These are phyloP conservation scores for Leucaena leucocephala DNA, from an alignment of 306 rosid species.

Conservation along the genomic window DNA sequence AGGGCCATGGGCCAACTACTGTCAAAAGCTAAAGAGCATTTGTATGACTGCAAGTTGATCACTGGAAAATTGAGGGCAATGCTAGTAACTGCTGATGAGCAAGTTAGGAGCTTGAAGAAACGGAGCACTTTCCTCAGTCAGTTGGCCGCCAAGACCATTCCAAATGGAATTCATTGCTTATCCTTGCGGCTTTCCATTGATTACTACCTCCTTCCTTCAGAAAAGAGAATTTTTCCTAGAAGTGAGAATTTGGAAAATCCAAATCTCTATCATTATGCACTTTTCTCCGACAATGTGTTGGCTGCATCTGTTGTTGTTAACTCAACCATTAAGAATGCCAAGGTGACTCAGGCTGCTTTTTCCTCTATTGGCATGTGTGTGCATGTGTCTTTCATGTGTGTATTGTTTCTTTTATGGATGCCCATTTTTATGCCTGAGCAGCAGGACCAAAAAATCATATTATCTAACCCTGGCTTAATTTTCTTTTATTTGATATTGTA, in stretches of 20 bases:
- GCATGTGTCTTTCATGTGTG: not conserved
- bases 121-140: conserved; percentile 94
- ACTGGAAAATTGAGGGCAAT: conserved; percentile 89
- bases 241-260: conserved; percentile 89
- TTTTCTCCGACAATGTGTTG: conserved; percentile 96
- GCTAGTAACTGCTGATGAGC: conserved; percentile 92
- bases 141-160: conserved; percentile 93
- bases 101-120: conserved; percentile 84
- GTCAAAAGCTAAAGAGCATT: conserved; percentile 75
- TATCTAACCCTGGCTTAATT: conserved; percentile 24
- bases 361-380: conserved; percentile 8
- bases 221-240: conserved; percentile 73
- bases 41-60: conserved; percentile 88
- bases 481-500: conserved; percentile 51
- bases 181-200: conserved; percentile 91
- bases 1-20: conserved; percentile 79
- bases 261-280: conserved; percentile 82
- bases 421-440: conserved; percentile 16
- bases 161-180: conserved; percentile 89
- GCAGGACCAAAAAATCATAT: not conserved
- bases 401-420: conserved; percentile 2
- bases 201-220: conserved; percentile 82
- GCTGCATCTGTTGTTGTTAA: conserved; percentile 97
- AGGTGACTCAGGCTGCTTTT: conserved; percentile 57
- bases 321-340: conserved; percentile 84